These are phyloP conservation scores for Trypanosoma caninum DNA, from an alignment of 208 protist species.

Conservation along the genomic window DNA sequence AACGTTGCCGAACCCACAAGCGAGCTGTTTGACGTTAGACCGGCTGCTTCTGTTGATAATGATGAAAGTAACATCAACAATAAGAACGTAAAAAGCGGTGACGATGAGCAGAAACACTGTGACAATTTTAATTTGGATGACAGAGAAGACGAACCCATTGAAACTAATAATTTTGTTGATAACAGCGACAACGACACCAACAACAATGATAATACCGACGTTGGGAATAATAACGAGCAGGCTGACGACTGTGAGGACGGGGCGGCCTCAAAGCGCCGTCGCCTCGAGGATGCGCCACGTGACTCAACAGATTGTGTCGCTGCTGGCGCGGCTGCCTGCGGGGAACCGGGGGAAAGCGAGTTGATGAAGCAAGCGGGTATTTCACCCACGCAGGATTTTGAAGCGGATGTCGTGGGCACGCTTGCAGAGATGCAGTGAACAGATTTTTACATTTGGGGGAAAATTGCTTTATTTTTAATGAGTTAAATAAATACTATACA, in stretches of 20 bases:
- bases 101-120: no score
- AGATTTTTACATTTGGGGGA: not conserved
- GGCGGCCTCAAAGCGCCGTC: conserved; percentile 3
- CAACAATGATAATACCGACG: not conserved
- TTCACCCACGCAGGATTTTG: not conserved
- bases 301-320: conserved; percentile 5
- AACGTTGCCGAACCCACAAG: not conserved
- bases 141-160: no score
- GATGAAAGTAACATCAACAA: no score
- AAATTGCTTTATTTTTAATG: conserved; percentile 10
- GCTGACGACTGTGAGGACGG: not conserved
- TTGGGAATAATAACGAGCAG: not conserved
- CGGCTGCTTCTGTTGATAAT: no score
- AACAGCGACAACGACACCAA: not conserved
- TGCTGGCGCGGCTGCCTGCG: not conserved
- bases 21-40: no score
- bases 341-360: not conserved
- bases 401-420: not conserved
- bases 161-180: no score
- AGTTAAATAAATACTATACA: not conserved
- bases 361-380: not conserved
- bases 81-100: no score
- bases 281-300: not conserved
- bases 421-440: not conserved
- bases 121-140: no score